phyloP scores from a whole-genome alignment of 2,329 filamentous ascomycete genomes.

The Cucurbitaria berberidis region DNA sequence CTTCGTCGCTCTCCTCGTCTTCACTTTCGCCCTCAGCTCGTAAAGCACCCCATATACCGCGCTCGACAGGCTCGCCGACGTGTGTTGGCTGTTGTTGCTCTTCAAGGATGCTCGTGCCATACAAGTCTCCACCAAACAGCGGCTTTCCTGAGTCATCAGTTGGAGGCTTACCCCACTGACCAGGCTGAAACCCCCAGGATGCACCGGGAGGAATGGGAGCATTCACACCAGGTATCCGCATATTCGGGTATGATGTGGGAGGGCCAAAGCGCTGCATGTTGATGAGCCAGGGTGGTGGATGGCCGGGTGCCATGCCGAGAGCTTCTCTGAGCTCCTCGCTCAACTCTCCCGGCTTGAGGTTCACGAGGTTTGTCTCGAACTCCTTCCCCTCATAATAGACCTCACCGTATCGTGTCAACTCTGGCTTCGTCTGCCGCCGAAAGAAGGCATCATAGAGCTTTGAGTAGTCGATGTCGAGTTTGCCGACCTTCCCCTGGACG shows the following conservation, averaged over 20 bases:
- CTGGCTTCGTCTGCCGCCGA: constrained; percentile 94
- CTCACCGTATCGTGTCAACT: constrained; percentile 91
- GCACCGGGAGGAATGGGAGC: constrained; percentile 88
- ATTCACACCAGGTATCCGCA: constrained; percentile 93
- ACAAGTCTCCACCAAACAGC: constrained; percentile 92
- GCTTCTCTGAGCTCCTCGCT: constrained; percentile 90
- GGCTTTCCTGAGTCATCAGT: constrained; percentile 92
- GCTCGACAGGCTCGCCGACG: constrained; percentile 79
- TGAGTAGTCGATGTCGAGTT: constrained; percentile 97
- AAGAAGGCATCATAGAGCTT: constrained; percentile 99
- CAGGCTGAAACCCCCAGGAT: constrained; percentile 93
- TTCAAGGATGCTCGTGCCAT: constrained; percentile 73
- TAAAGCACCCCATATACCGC: constrained; percentile 88
- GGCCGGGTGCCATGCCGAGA: constrained; percentile 88
- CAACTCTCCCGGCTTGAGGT: constrained; percentile 87
- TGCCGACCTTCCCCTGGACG: constrained; percentile 94
- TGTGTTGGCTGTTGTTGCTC: constrained; percentile 62
- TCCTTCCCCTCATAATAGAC: constrained; percentile 99
- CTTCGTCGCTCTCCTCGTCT: constrained; percentile 65
- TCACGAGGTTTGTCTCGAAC: constrained; percentile 90
- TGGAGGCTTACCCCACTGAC: constrained; percentile 94
- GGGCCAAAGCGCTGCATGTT: constrained; percentile 94
- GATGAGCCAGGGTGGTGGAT: constrained; percentile 95
- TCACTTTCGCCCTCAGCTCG: constrained; percentile 79
- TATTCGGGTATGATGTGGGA: constrained; percentile 91